Conservation (phyloP, 1,139 yeast species). For the Ogataea hybrid region DNA sequence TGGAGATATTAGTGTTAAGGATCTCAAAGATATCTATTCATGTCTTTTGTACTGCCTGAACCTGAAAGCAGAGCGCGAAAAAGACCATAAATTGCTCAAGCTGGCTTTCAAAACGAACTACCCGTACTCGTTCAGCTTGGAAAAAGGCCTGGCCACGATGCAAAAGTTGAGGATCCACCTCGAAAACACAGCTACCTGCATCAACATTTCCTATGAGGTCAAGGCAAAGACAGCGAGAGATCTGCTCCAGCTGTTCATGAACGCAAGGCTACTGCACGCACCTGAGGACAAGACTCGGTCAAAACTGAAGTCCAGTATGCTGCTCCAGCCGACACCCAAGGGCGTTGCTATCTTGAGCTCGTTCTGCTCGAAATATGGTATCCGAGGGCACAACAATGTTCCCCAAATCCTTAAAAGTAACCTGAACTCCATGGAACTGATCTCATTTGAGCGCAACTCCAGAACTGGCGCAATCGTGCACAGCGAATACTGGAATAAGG, state of each 20-base stretch:
- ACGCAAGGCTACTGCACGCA: slow-evolving; percentile 68
- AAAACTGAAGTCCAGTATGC: slow-evolving; percentile 40
- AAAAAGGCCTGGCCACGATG: slow-evolving; percentile 55
- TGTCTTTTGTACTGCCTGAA: slow-evolving; percentile 23
- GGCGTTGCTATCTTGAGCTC: slow-evolving; percentile 71
- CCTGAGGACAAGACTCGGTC: slow-evolving; percentile 70
- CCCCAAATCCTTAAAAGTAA: slow-evolving; percentile 45
- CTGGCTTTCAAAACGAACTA: slow-evolving; percentile 25
- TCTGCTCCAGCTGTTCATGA: slow-evolving; percentile 55
- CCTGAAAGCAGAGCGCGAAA: slow-evolving; percentile 14
- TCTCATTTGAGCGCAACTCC: slow-evolving; percentile 65
- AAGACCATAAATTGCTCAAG: slow-evolving; percentile 9
- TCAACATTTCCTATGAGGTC: slow-evolving; percentile 61
- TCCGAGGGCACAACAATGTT: slow-evolving; percentile 33
- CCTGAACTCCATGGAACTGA: slow-evolving; percentile 71
- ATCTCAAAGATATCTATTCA: slow-evolving; percentile 54
- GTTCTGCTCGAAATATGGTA: slow-evolving; percentile 59
- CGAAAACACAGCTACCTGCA: slow-evolving; percentile 48
- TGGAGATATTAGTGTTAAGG: slow-evolving; percentile 53
- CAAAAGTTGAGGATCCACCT: slow-evolving; percentile 46
- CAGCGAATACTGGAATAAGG: slow-evolving; percentile 61
- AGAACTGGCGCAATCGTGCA: slow-evolving; percentile 59
- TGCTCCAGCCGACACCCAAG: slow-evolving; percentile 87
- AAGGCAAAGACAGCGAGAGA: slow-evolving; percentile 47
- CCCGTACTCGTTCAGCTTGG: slow-evolving; percentile 54